Percentiles rank a stretch among this genome's conserved stretches.
These are phyloP conservation scores for Hansenula sp. DNA, from an alignment of 1,139 yeast species.

Conservation along the genomic window DNA sequence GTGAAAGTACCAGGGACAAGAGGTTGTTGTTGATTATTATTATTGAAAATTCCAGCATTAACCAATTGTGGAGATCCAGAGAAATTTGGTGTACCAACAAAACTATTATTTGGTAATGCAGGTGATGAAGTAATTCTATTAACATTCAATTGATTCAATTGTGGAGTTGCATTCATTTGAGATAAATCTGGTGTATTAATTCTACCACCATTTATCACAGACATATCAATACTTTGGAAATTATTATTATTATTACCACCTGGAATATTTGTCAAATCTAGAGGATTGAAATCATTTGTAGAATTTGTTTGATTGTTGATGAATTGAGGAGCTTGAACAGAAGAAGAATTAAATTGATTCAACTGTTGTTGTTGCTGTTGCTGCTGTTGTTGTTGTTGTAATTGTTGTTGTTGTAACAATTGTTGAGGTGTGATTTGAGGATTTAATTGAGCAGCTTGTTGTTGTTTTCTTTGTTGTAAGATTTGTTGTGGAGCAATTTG, in stretches of 20 bases:
- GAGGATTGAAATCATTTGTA: conserved; percentile 4
- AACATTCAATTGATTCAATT: background rate
- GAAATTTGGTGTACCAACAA: conserved; percentile 11
- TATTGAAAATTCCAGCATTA: conserved; percentile 1
- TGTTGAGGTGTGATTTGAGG: conserved; percentile 12
- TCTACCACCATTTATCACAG: conserved; percentile 5
- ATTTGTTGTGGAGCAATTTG: conserved; percentile 20
- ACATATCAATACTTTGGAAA: conserved; percentile 7
- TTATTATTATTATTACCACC: conserved; percentile 1
- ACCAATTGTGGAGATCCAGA: conserved; percentile 18
- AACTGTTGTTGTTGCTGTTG: conserved; percentile 21
- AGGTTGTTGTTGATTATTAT: background rate
- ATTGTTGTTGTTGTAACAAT: conserved; percentile 18
- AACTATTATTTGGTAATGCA: conserved; percentile 13
- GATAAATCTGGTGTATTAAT: conserved; percentile 12
- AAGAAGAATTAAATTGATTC: conserved; percentile 13
- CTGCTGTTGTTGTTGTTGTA: too few species aligned
- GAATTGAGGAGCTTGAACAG: conserved; percentile 6
- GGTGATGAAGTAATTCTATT: conserved; percentile 16
- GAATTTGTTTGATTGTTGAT: background rate
- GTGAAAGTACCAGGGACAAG: background rate
- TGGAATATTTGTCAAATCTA: conserved; percentile 4
- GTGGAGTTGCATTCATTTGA: conserved; percentile 5
- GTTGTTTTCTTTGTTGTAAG: conserved; percentile 25
- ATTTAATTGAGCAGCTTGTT: conserved; percentile 9